phyloP scores from a whole-genome alignment of 2,329 filamentous ascomycete species.

The Sporothrix mexicana region DNA sequence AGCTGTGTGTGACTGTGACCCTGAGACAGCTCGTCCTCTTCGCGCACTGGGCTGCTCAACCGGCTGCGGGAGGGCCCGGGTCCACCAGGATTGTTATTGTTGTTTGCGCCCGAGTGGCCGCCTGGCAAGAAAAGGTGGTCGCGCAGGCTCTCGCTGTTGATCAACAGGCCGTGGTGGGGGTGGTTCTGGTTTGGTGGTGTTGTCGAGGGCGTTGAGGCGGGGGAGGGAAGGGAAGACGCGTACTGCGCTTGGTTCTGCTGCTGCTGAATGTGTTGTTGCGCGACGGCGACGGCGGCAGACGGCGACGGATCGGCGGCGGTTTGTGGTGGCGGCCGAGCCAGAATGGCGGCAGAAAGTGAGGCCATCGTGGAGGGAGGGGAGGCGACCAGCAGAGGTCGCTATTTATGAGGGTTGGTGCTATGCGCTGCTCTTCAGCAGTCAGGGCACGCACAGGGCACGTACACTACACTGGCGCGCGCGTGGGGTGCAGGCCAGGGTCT shows the following conservation, averaged over 20 bases:
- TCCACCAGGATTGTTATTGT: too few relatives aligned
- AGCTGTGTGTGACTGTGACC: too few relatives aligned
- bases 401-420: not conserved
- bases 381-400: not conserved
- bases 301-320: conserved; percentile 13
- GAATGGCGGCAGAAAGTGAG: conserved; percentile 24
- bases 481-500: not conserved
- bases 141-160: conserved; percentile 32
- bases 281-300: not conserved
- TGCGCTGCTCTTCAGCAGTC: not conserved
- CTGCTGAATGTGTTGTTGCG: not conserved
- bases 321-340: conserved; percentile 28
- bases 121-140: conserved; percentile 30
- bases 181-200: not conserved
- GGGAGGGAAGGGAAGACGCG: not conserved
- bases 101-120: too few relatives aligned
- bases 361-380: conserved; percentile 20
- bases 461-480: not conserved
- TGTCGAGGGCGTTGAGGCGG: not conserved
- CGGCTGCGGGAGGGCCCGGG: conserved; percentile 21
- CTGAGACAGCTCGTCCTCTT: too few relatives aligned
- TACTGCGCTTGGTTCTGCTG: not conserved
- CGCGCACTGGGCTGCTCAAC: conserved; percentile 20
- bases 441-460: too few relatives aligned
- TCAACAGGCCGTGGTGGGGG: not conserved